Conservation (phyloP, 2,329 filamentous ascomycete genomes). For the Colletotrichum abscissum region DNA sequence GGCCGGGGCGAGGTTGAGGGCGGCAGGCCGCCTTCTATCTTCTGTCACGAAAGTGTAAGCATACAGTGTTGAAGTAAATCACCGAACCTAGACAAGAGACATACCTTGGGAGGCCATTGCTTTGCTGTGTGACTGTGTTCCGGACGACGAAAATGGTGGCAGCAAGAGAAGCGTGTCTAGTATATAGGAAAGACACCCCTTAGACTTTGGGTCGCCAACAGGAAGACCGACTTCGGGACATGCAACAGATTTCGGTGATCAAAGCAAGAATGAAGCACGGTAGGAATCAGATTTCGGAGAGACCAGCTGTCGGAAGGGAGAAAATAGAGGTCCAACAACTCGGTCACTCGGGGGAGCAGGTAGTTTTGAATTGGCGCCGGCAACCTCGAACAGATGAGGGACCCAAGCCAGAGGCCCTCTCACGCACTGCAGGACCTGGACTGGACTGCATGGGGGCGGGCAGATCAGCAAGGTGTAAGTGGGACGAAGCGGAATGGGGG, state of each 20-base stretch:
- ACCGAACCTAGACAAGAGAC: slow-evolving; percentile 39
- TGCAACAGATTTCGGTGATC: slow-evolving; percentile 40
- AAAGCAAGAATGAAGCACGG: slow-evolving; percentile 50
- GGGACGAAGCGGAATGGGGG: slow-evolving; percentile 47
- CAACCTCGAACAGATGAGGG: slow-evolving; percentile 20
- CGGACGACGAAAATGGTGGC: slow-evolving; percentile 29
- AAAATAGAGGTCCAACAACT: slow-evolving; percentile 49
- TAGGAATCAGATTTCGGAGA: slow-evolving; percentile 55
- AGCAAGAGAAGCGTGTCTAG: slow-evolving; percentile 7
- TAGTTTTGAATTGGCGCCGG: slow-evolving; percentile 65
- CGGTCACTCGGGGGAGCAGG: slow-evolving; percentile 53
- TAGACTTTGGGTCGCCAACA: slow-evolving; percentile 1
- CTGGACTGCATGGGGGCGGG: slow-evolving; percentile 38
- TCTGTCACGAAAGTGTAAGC: slow-evolving; percentile 51
- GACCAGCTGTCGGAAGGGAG: slow-evolving; percentile 66
- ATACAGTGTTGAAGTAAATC: slow-evolving; percentile 34
- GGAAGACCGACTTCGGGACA: slow-evolving; percentile 37
- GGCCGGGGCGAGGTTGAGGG: slow-evolving; percentile 63
- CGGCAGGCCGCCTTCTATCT: slow-evolving; percentile 67
- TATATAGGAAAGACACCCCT: slow-evolving; percentile 38
- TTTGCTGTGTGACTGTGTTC: slow-evolving; percentile 30
- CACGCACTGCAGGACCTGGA: slow-evolving; percentile 43
- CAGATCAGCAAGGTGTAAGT: slow-evolving; percentile 47
- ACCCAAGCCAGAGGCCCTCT: slow-evolving; percentile 20
- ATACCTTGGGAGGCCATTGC: slow-evolving; percentile 55